Evolutionary conservation across 1,284 basidiomycete species (phyloP).

Genomic region (Nidula niveotomentosa): DNA sequence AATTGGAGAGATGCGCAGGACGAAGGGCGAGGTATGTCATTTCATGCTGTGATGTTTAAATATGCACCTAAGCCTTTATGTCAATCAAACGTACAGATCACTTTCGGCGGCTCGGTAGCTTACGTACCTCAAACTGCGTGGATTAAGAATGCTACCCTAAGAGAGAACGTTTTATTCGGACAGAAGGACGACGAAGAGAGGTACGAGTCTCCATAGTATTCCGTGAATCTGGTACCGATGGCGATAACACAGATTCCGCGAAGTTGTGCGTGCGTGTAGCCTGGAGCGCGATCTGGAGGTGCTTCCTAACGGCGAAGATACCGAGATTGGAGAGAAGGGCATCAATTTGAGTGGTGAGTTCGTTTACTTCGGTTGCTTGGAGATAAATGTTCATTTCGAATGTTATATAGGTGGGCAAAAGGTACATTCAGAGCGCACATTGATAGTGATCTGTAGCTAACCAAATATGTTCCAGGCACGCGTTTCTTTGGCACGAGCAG

Average conservation of each 20-base stretch:
- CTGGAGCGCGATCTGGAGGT: constrained; percentile 67
- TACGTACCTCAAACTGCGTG: constrained; percentile 81
- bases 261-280: constrained; percentile 59
- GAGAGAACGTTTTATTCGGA: constrained; percentile 70
- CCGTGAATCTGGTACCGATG: not conserved
- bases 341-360: constrained; percentile 60
- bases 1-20: constrained; percentile 79
- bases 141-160: constrained; percentile 76
- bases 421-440: constrained; percentile 20
- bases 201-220: constrained; percentile 24
- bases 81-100: constrained; percentile 35
- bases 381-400: not conserved
- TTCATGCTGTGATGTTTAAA: not conserved
- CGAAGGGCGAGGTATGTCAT: constrained; percentile 47
- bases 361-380: not conserved
- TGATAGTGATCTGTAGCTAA: not conserved
- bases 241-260: constrained; percentile 37
- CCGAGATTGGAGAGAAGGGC: constrained; percentile 87
- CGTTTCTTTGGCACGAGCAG: constrained; percentile 78
- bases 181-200: constrained; percentile 52
- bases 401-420: constrained; percentile 51
- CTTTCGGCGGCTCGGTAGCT: constrained; percentile 67
- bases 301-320: constrained; percentile 64
- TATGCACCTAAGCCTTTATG: not conserved
- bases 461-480: constrained; percentile 58